Conservation (phyloP, 768 basidiomycete species). For the Tricholoma terreum region DNA sequence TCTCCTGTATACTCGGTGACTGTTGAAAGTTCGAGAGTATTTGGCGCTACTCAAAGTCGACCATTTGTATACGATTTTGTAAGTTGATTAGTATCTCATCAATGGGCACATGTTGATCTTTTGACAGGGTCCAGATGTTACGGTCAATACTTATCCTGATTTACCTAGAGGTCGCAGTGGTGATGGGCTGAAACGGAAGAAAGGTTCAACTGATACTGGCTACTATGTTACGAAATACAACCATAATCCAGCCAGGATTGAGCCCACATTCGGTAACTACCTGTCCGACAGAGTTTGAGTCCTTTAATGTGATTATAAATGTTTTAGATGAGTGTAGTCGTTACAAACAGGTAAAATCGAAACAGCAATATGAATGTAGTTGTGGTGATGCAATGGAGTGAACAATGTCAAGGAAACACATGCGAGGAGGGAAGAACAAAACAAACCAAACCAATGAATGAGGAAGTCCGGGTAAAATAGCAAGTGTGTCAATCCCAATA, state of each 20-base stretch:
- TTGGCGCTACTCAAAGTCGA: constrained; percentile 73
- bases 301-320: constrained; percentile 15
- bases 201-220: constrained; percentile 37
- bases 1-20: constrained; percentile 76
- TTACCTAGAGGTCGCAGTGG: constrained; percentile 22
- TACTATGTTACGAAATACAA: constrained; percentile 49
- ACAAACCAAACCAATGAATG: constrained; percentile 15
- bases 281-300: background rate
- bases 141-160: constrained; percentile 49
- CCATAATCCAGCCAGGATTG: constrained; percentile 17
- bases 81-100: constrained; percentile 17
- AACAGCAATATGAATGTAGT: constrained; percentile 21
- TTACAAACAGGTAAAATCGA: constrained; percentile 16
- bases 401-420: constrained; percentile 12
- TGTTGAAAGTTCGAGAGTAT: constrained; percentile 75
- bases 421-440: constrained; percentile 9
- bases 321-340: constrained; percentile 10
- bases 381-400: constrained; percentile 12
- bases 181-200: constrained; percentile 27
- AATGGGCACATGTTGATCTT: constrained; percentile 2
- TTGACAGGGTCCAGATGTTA: constrained; percentile 55
- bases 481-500: constrained; percentile 8
- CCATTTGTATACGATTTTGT: constrained; percentile 80
- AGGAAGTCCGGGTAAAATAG: constrained; percentile 12
- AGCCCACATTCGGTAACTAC: background rate